Percentiles rank a stretch among this genome's conserved stretches.
Evolutionary conservation across 225 moss, liverwort and hornwort species (phyloP).

Genomic region (Marchantia paleacea): DNA sequence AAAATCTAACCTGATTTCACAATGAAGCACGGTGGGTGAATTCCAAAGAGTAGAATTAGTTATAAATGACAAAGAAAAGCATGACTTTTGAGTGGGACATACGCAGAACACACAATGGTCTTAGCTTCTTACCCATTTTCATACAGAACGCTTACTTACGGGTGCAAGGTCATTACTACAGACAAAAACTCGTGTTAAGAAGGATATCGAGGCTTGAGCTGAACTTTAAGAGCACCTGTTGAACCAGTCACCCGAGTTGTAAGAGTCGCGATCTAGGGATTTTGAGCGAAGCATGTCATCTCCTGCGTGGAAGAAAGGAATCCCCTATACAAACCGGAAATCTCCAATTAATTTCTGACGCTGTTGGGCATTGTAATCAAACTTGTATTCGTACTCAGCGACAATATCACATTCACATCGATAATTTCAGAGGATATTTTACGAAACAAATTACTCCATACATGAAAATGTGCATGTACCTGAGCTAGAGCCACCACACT

Average conservation of each 20-base stretch:
- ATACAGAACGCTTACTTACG: not conserved
- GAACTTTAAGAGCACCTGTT: conserved; percentile 52
- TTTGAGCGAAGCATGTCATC: conserved; percentile 90
- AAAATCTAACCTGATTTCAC: conserved; percentile 62
- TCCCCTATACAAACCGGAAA: conserved; percentile 43
- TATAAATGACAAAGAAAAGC: too few species aligned
- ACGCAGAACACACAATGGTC: not conserved
- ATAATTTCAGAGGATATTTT: too few species aligned
- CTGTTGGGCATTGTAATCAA: too few species aligned
- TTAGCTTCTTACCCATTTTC: not conserved
- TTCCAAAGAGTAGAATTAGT: not conserved
- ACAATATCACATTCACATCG: too few species aligned
- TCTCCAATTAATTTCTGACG: too few species aligned
- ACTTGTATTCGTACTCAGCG: too few species aligned
- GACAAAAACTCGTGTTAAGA: not conserved
- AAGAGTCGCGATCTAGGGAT: conserved; percentile 94
- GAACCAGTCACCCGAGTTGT: conserved; percentile 97
- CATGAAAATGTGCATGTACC: conserved; percentile 27
- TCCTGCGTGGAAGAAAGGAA: conserved; percentile 92
- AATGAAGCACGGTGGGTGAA: not conserved
- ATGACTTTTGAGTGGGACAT: not conserved
- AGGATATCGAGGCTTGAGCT: not conserved
- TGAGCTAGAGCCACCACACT: conserved; percentile 87
- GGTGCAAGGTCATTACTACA: not conserved
- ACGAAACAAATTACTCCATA: too few species aligned